These are phyloP conservation scores for Ascocoryne sarcoides DNA, from an alignment of 2,329 filamentous ascomycete species.

Conservation along the genomic window DNA sequence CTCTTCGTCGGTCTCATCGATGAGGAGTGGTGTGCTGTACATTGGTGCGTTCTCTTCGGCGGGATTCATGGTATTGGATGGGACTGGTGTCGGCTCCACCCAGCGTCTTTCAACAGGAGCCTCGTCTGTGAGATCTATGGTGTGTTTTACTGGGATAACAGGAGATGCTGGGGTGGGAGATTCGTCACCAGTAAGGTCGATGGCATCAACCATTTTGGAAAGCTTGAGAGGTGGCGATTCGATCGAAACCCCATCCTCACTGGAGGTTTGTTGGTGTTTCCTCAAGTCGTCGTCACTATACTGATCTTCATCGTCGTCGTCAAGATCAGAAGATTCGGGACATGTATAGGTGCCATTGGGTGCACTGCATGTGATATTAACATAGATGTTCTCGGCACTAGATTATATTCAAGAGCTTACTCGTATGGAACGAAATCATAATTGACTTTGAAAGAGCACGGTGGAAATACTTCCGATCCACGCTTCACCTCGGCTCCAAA, in stretches of 20 bases:
- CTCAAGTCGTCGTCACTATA: conserved; percentile 20
- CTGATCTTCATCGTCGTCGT: conserved; percentile 23
- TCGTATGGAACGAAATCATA: conserved; percentile 19
- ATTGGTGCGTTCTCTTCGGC: conserved; percentile 7
- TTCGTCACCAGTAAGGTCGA: conserved; percentile 27
- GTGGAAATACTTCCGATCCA: conserved; percentile 32
- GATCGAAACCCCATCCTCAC: conserved; percentile 22
- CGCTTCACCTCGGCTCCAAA: conserved; percentile 43
- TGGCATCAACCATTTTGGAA: conserved; percentile 15
- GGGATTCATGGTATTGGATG: too few species aligned
- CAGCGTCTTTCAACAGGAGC: conserved; percentile 6
- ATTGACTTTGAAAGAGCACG: conserved; percentile 24
- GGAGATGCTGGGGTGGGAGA: too few species aligned
- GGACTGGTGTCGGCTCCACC: too few species aligned
- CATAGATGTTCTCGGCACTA: too few species aligned
- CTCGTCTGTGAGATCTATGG: conserved; percentile 14
- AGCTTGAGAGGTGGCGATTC: conserved; percentile 15
- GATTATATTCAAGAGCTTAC: conserved; percentile 24
- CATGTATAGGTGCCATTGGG: conserved; percentile 20
- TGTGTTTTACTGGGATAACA: conserved; percentile 3
- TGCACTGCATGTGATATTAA: too few species aligned
- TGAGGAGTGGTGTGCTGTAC: neutral
- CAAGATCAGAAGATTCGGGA: conserved; percentile 24
- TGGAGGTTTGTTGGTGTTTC: conserved; percentile 15
- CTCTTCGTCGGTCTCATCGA: neutral